Evolutionary conservation across 495 filamentous ascomycete species (phyloP).

Genomic region (Talaromyces liani): DNA sequence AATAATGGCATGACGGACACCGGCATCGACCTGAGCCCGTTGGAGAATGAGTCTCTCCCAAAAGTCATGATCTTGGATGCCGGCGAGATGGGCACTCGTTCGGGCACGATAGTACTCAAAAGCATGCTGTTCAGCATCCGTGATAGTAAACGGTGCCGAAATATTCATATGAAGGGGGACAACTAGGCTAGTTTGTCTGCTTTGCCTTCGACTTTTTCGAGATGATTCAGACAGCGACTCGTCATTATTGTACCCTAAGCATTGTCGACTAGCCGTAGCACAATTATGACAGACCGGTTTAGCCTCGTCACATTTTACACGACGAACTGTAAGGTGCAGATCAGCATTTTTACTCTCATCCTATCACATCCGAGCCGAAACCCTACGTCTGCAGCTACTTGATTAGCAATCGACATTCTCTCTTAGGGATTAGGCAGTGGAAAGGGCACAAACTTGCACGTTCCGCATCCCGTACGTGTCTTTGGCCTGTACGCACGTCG

Average conservation of each 20-base stretch:
- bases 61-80: slow-evolving; percentile 51
- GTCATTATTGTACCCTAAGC: slow-evolving; percentile 1
- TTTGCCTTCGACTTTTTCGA: neutral
- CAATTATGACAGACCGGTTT: slow-evolving; percentile 25
- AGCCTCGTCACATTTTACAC: slow-evolving; percentile 38
- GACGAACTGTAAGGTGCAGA: slow-evolving; percentile 18
- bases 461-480: neutral
- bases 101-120: slow-evolving; percentile 50
- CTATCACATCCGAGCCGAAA: neutral
- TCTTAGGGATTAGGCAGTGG: neutral
- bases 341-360: neutral
- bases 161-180: neutral
- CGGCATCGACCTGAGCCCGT: slow-evolving; percentile 46
- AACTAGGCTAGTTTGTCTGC: neutral
- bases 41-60: slow-evolving; percentile 45
- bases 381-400: slow-evolving; percentile 4
- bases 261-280: slow-evolving; percentile 20
- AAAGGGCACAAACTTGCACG: slow-evolving; percentile 5
- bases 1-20: slow-evolving; percentile 52
- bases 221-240: neutral
- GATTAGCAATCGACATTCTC: neutral
- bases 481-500: slow-evolving; percentile 3
- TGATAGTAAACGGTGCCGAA: neutral
- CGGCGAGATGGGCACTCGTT: slow-evolving; percentile 33
- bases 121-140: slow-evolving; percentile 35